phyloP scores from a whole-genome alignment of 2,329 filamentous ascomycete genomes.

The Clonostachys rhizophaga region DNA sequence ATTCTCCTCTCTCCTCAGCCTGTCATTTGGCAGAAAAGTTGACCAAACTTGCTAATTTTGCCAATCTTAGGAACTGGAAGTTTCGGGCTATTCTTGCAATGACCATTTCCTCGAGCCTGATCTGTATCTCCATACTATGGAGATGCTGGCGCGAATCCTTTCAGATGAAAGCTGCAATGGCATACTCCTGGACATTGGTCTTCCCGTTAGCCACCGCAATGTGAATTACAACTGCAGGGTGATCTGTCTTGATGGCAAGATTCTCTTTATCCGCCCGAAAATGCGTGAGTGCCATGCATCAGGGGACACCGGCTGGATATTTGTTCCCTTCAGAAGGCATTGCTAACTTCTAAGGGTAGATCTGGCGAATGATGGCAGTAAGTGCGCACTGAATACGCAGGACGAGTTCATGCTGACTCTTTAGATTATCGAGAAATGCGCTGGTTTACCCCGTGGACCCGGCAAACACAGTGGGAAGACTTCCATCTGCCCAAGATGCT shows the following conservation, averaged over 20 bases:
- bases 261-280: constrained; percentile 13
- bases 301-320: constrained; percentile 4
- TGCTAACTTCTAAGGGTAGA: constrained; percentile 12
- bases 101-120: constrained; percentile 27
- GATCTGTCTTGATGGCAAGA: constrained; percentile 20
- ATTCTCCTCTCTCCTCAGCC: too few species aligned
- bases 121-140: constrained; percentile 20
- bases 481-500: constrained; percentile 21
- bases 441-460: constrained; percentile 33
- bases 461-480: constrained; percentile 23
- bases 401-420: too few species aligned
- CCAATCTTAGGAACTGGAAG: background rate
- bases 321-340: background rate
- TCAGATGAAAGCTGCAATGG: constrained; percentile 15
- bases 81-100: constrained; percentile 5
- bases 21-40: too few species aligned
- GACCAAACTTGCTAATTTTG: background rate
- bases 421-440: constrained; percentile 28
- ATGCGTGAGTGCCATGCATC: background rate
- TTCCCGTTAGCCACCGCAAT: constrained; percentile 23
- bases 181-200: constrained; percentile 24
- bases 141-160: constrained; percentile 23
- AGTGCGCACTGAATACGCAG: too few species aligned
- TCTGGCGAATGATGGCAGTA: constrained; percentile 24
- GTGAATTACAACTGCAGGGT: constrained; percentile 29